Conservation (phyloP, 345 rosid species). For the Euphorbia tirucalli region DNA sequence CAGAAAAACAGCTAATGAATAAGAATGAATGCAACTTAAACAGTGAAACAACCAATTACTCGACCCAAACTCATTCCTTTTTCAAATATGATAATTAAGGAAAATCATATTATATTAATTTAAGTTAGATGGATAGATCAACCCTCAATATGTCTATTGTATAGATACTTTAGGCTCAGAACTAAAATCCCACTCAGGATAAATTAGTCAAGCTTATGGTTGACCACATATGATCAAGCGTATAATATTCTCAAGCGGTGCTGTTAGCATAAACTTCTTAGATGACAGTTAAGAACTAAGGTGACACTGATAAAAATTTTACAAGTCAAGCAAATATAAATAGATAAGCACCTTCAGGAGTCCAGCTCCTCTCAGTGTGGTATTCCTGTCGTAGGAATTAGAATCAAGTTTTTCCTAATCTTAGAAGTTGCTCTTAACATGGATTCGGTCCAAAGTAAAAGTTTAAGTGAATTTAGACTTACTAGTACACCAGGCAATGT, state of each 20-base stretch:
- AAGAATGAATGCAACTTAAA: neutral
- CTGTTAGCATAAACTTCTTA: neutral
- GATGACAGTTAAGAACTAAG: conserved; percentile 6
- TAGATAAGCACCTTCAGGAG: neutral
- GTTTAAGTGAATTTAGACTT: conserved; percentile 23
- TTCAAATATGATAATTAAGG: neutral
- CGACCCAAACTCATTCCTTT: neutral
- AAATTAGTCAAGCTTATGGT: neutral
- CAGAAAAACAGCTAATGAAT: conserved; percentile 1
- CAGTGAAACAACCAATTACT: neutral
- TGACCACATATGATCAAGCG: neutral
- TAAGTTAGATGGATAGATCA: neutral
- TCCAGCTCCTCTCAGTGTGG: conserved; percentile 14
- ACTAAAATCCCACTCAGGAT: neutral
- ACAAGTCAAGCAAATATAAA: neutral
- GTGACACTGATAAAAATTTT: neutral
- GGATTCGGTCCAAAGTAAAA: neutral
- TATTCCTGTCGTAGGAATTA: conserved; percentile 16
- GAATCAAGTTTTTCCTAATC: conserved; percentile 20
- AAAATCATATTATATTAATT: neutral
- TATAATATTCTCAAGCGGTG: neutral
- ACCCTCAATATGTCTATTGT: neutral
- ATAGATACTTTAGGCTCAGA: neutral
- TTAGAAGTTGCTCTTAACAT: conserved; percentile 10
- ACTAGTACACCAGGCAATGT: conserved; percentile 54